phyloP scores from a whole-genome alignment of 192 early-diverging fungal species.

The Backusella westeae region DNA sequence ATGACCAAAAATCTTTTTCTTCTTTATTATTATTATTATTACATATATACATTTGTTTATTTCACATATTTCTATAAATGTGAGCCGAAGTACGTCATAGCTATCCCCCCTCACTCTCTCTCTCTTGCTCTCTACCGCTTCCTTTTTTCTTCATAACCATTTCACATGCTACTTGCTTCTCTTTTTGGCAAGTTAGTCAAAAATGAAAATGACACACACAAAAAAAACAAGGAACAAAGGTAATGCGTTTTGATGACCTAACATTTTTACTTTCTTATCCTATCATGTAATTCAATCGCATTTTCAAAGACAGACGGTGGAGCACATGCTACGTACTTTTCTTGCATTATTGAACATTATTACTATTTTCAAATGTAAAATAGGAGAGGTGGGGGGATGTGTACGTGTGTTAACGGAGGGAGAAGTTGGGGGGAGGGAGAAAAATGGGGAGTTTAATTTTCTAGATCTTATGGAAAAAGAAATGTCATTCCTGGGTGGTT shows the following conservation, averaged over 20 bases:
- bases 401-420: background rate
- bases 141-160: background rate
- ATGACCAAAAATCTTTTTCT: background rate
- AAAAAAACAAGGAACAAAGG: background rate
- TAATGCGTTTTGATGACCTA: background rate
- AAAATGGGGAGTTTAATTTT: constrained; percentile 1
- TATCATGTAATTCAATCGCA: background rate
- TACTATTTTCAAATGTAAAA: background rate
- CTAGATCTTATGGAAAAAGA: background rate
- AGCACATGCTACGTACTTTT: background rate
- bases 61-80: constrained; percentile 2
- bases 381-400: background rate
- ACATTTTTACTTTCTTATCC: background rate
- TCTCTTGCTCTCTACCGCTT: background rate
- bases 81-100: constrained; percentile 2
- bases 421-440: background rate
- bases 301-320: background rate
- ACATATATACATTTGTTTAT: background rate
- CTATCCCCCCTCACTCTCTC: background rate
- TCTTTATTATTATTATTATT: background rate
- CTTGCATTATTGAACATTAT: background rate
- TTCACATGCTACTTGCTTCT: background rate
- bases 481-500: constrained; percentile 1
- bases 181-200: background rate
- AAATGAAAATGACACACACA: background rate